phyloP scores from a whole-genome alignment of 1,284 basidiomycete species.

The Leucoagaricus sp. region DNA sequence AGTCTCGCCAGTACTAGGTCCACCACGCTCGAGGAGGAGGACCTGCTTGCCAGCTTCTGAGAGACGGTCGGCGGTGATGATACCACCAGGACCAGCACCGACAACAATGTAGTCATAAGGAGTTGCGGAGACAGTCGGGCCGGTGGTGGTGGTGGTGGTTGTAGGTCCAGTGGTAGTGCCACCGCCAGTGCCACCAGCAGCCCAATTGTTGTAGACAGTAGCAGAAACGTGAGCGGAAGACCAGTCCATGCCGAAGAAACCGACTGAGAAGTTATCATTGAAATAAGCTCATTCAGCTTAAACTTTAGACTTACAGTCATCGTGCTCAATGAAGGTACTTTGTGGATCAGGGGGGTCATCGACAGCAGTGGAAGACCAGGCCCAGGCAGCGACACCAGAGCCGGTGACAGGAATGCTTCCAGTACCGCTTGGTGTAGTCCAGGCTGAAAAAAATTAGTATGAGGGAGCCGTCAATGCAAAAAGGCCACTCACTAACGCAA shows the following conservation, averaged over 20 bases:
- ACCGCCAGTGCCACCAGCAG: slow-evolving; percentile 44
- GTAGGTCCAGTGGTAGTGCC: slow-evolving; percentile 30
- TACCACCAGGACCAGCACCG: slow-evolving; percentile 53
- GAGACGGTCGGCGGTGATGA: slow-evolving; percentile 53
- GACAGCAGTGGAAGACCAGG: slow-evolving; percentile 39
- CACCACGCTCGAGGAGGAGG: slow-evolving; percentile 60
- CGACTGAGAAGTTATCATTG: slow-evolving; percentile 38
- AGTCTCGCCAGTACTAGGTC: slow-evolving; percentile 58
- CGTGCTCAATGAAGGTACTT: slow-evolving; percentile 37
- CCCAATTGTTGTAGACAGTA: slow-evolving; percentile 50
- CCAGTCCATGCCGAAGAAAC: slow-evolving; percentile 57
- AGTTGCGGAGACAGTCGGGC: slow-evolving; percentile 39
- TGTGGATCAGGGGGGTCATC: slow-evolving; percentile 35
- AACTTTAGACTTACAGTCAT: slow-evolving; percentile 30
- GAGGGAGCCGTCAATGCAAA: neutral
- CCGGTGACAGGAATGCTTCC: slow-evolving; percentile 41
- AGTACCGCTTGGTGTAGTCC: slow-evolving; percentile 33
- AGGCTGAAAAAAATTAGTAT: slow-evolving; percentile 29
- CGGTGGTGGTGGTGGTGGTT: slow-evolving; percentile 32
- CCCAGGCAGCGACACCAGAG: slow-evolving; percentile 55
- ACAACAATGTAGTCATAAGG: slow-evolving; percentile 67
- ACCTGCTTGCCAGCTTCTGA: slow-evolving; percentile 65
- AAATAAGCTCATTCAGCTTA: neutral
- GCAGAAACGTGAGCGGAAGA: slow-evolving; percentile 46
- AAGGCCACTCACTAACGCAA: slow-evolving; percentile 41